Percentiles rank a stretch among this genome's conserved stretches.
Conservation (phyloP, 805 yeast species). For the Kluyveromyces wickerhamii region DNA sequence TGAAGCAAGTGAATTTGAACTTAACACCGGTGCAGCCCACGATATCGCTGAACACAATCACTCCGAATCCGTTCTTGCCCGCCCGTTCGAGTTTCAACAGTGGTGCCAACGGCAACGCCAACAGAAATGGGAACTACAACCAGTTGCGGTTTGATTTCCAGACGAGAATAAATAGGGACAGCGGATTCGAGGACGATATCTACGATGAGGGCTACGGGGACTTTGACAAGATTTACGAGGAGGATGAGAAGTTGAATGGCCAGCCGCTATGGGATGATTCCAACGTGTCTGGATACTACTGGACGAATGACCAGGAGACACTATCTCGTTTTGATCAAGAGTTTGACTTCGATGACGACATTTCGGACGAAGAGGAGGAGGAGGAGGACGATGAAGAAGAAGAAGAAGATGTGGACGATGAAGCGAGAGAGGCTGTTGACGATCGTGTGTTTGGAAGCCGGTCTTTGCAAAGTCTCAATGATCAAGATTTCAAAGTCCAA, state of each 20-base stretch:
- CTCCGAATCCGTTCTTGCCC: constrained; percentile 4
- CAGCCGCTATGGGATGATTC: constrained; percentile 4
- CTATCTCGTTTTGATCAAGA: constrained; percentile 26
- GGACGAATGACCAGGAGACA: constrained; percentile 24
- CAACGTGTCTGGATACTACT: constrained; percentile 7
- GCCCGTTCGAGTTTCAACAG: not conserved
- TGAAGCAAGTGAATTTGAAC: constrained; percentile 5
- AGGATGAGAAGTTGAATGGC: constrained; percentile 3
- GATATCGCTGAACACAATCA: constrained; percentile 20
- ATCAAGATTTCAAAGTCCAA: not conserved
- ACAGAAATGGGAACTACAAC: not conserved
- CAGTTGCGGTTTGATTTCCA: constrained; percentile 2
- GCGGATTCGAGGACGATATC: constrained; percentile 2
- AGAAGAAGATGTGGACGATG: constrained; percentile 11
- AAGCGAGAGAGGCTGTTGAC: constrained; percentile 3
- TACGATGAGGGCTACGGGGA: constrained; percentile 1
- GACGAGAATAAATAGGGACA: constrained; percentile 2
- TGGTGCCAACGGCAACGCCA: not conserved
- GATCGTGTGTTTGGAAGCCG: constrained; percentile 5
- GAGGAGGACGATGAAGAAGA: constrained; percentile 11
- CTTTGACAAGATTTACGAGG: constrained; percentile 2
- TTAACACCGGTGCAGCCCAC: constrained; percentile 19
- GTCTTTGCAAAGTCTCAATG: constrained; percentile 1
- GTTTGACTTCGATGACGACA: constrained; percentile 21
- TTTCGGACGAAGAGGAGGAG: constrained; percentile 22